Conservation (phyloP, 176 grass and related monocot genomes). For the Oryza glumipatula region DNA sequence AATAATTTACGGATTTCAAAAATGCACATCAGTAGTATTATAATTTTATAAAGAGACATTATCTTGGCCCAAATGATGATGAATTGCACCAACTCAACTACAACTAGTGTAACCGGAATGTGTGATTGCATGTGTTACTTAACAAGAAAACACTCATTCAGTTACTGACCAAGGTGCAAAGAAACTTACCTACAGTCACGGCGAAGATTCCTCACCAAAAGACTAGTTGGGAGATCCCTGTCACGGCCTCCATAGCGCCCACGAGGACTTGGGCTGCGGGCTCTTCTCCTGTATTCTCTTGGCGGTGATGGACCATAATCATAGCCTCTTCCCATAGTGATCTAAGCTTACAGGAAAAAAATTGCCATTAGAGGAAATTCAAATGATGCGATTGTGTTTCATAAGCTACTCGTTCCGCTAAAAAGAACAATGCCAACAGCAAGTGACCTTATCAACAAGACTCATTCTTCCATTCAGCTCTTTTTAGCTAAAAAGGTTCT, state of each 20-base stretch:
- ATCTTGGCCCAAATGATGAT: background rate
- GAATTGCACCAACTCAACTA: background rate
- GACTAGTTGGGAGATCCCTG: constrained; percentile 82
- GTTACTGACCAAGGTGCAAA: background rate
- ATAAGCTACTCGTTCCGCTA: background rate
- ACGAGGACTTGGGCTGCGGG: constrained; percentile 72
- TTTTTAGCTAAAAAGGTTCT: background rate
- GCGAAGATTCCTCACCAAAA: constrained; percentile 85
- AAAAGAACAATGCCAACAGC: background rate
- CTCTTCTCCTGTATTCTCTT: constrained; percentile 69
- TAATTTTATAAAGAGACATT: background rate
- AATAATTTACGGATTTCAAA: background rate
- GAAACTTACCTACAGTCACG: constrained; percentile 65
- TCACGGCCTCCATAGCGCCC: constrained; percentile 52
- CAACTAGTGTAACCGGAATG: background rate
- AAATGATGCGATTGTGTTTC: background rate
- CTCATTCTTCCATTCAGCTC: background rate
- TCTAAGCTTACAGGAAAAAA: background rate
- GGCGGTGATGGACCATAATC: constrained; percentile 74
- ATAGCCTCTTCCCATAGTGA: constrained; percentile 67
- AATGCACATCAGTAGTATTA: background rate
- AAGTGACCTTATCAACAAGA: background rate
- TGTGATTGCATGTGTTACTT: background rate
- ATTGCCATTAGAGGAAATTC: background rate
- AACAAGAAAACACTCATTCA: background rate